Evolutionary conservation across 352 stramenopile species (phyloP), one percentile per base, ranked within the genome.

Genomic region (Thalassiosira sp.): DNA sequence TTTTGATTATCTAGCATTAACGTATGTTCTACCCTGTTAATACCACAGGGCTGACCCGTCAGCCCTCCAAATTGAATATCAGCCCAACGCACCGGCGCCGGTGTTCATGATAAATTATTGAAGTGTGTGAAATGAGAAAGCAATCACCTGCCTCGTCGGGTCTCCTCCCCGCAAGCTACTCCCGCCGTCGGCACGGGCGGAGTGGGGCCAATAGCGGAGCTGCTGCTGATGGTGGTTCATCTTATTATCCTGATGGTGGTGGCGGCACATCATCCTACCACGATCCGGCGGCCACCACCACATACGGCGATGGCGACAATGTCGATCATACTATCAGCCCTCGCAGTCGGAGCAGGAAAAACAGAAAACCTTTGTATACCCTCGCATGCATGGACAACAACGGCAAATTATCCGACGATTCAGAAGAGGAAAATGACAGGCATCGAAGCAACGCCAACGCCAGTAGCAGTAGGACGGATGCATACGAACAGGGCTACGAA

Each of bases 161-260:
- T 11, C 48, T 80, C 1, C 62, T 74, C 37, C 71, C 71, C 40
- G 56, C 71, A 20, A 72, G 52, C 56, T 80, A 74, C 42, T 80
- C 71, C 11, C 61, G 71, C 15, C 62, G 71, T 2, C 53, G 71
- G 24, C n/a, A n/a, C n/a, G n/a, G n/a, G n/a, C 71, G 71, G 11
- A 73, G n/a, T 60, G 46, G 71, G 27, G 52, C 60, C 16, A 70
- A n/a, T n/a, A n/a, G n/a, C n/a, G n/a, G n/a, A n/a, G n/a, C n/a
- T n/a, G n/a, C n/a, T n/a, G n/a, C n/a, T n/a, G n/a, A n/a, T n/a
- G n/a, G n/a, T n/a, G n/a, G n/a, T n/a, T n/a, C n/a, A n/a, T n/a
- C n/a, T n/a, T n/a, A n/a, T n/a, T n/a, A n/a, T n/a, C n/a, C n/a
- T n/a, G n/a, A n/a, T n/a, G n/a, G n/a, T n/a, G n/a, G n/a, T n/a